A percentile compares a stretch with the other conserved stretches of the same genome.
Evolutionary conservation across 495 filamentous ascomycete species (phyloP).

Genomic region (Neurospora sublineolata): DNA sequence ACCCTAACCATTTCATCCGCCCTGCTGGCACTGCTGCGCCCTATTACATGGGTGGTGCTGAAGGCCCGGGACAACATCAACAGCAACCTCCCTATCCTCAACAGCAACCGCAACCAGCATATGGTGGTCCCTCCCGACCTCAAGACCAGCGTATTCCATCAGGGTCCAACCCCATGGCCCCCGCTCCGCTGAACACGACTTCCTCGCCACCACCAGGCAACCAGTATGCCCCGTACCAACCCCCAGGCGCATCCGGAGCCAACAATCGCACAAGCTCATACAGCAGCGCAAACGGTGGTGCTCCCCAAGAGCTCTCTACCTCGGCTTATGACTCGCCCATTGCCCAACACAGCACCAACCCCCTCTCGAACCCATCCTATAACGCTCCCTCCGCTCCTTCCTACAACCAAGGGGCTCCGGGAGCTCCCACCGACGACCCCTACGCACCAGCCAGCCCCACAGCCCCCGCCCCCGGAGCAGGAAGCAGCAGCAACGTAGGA

Average conservation of each 20-base stretch:
- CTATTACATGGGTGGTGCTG: conserved; percentile 35
- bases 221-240: conserved; percentile 32
- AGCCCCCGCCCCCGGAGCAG: conserved; percentile 11
- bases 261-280: conserved; percentile 21
- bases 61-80: conserved; percentile 28
- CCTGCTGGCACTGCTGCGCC: conserved; percentile 24
- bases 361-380: conserved; percentile 1
- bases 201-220: conserved; percentile 30
- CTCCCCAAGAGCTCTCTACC: conserved; percentile 77
- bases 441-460: conserved; percentile 26
- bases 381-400: conserved; percentile 19
- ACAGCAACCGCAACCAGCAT: conserved; percentile 26
- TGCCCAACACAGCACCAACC: conserved; percentile 39
- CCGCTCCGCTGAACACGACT: conserved; percentile 33
- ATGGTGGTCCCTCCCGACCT: conserved; percentile 25
- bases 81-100: conserved; percentile 16
- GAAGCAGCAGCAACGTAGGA: conserved; percentile 4
- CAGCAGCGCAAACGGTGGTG: conserved; percentile 58
- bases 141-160: conserved; percentile 27
- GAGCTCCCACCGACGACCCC: conserved; percentile 39
- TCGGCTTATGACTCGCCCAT: conserved; percentile 73
- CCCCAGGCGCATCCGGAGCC: conserved; percentile 31
- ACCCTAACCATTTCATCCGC: conserved; percentile 27
- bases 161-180: conserved; percentile 22
- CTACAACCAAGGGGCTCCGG: conserved; percentile 50